These are phyloP conservation scores for Echites panduratus DNA, from an alignment of 257 asterid genomes.

Conservation along the genomic window DNA sequence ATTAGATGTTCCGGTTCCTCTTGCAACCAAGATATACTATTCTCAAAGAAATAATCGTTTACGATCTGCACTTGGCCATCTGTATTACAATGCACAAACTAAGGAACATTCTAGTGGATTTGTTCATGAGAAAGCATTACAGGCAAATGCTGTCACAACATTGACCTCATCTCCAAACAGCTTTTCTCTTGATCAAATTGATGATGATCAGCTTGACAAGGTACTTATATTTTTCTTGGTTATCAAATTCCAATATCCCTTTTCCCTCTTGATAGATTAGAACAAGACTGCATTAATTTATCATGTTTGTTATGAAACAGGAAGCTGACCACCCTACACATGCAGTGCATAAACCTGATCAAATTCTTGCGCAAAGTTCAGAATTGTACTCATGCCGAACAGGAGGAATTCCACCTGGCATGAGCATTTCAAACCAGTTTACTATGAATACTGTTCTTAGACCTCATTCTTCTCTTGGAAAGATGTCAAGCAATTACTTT, in stretches of 20 bases:
- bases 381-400: conserved; percentile 27
- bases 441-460: conserved; percentile 46
- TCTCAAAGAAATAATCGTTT: conserved; percentile 59
- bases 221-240: conserved; percentile 9
- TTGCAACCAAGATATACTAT: conserved; percentile 84
- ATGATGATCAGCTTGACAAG: conserved; percentile 45
- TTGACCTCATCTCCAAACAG: conserved; percentile 32
- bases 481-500: conserved; percentile 27
- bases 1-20: conserved; percentile 70
- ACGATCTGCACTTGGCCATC: conserved; percentile 52
- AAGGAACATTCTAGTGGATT: conserved; percentile 33
- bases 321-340: conserved; percentile 26
- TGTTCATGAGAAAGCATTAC: conserved; percentile 26
- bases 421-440: conserved; percentile 33
- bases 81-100: conserved; percentile 47
- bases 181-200: conserved; percentile 33
- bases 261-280: background rate
- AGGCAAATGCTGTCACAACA: conserved; percentile 33
- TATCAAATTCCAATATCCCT: background rate
- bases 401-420: conserved; percentile 40
- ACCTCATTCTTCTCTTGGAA: conserved; percentile 29
- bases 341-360: conserved; percentile 41
- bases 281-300: conserved; percentile 1
- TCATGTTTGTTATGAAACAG: conserved; percentile 43
- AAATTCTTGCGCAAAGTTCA: conserved; percentile 42